Evolutionary conservation across 208 protist genomes (phyloP), one percentile per base, ranked within the genome.

Genomic region (Wallacemonas sp.): DNA sequence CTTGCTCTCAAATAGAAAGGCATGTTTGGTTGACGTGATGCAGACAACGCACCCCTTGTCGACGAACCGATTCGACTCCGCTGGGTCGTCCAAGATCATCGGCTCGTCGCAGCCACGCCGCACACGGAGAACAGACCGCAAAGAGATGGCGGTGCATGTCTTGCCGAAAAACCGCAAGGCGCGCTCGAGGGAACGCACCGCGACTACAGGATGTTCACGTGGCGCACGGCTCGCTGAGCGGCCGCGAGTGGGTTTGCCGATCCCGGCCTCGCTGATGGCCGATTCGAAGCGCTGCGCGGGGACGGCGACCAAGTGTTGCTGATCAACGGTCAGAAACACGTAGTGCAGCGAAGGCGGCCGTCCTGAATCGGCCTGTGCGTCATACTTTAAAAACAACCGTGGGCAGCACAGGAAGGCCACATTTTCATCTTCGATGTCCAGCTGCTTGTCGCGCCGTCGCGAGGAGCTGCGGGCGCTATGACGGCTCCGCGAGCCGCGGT

Each of bases 251-350:
- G 5, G 42, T 29, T 57, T 57, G 15, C 50, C 50, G 24, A 57
- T 15, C 5, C 50, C 50, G 10, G 57, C 52, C 3, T 36, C 30
- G 13, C 61, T 27, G 17, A 74, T 46, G 24, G 58, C 59, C 34
- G 58, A n/a, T 22, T 70, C 55, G 38, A 79, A 84, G 48, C 57
- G 66, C 9, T 33, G 5, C 12, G 66, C 76, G 17, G 80, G 76
- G 48, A 89, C 77, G 19, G 66, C 50, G 13, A 86, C 81, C 30
- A 87, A 60, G 61, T 76, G 70, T 2, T 44, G 39, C 36, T 74
- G 58, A 39, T 89, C 82, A 5, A 72, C 54, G 21, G 81, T 92
- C 19, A 87, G 22, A 57, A 85, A 89, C 19, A 83, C 66, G 67
- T 87, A 88, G 22, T 57, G 46, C 4, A 27, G 66, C 0, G 42